These are phyloP conservation scores for Crucibulum laeve DNA, from an alignment of 768 basidiomycete species.

Conservation along the genomic window DNA sequence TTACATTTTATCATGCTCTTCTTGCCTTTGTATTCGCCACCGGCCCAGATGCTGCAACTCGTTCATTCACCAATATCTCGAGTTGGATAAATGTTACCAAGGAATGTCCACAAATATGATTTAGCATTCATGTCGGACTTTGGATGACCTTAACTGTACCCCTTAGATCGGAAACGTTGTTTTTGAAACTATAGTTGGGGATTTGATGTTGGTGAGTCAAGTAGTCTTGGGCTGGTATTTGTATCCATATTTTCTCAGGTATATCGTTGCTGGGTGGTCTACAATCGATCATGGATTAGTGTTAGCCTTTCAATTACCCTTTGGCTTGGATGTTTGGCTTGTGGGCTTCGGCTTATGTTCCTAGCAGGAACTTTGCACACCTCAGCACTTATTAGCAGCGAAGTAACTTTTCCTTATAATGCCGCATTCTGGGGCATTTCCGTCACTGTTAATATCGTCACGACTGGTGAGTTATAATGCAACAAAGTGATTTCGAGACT, in stretches of 20 bases:
- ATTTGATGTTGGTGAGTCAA: conserved; percentile 8
- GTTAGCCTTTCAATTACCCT: conserved; percentile 12
- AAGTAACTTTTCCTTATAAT: conserved; percentile 4
- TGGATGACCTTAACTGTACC: conserved; percentile 5
- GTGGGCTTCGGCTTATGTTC: conserved; percentile 5
- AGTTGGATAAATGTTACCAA: conserved; percentile 10
- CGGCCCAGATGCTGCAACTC: conserved; percentile 7
- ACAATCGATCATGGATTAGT: conserved; percentile 11
- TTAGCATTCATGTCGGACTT: not conserved
- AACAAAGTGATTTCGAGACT: not conserved
- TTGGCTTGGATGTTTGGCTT: conserved; percentile 12
- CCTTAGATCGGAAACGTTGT: conserved; percentile 4
- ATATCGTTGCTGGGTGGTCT: conserved; percentile 20
- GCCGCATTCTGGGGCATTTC: conserved; percentile 12
- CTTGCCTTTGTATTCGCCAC: conserved; percentile 10
- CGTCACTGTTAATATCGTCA: conserved; percentile 9
- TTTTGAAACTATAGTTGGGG: conserved; percentile 8
- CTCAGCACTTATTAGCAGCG: conserved; percentile 1
- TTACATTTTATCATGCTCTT: conserved; percentile 9
- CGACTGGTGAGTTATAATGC: conserved; percentile 9
- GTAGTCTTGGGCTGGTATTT: not conserved
- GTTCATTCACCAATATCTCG: conserved; percentile 6
- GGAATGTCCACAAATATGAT: not conserved
- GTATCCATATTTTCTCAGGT: conserved; percentile 3
- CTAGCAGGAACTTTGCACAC: conserved; percentile 6